A percentile compares a stretch with the other conserved stretches of the same genome.
phyloP scores from a whole-genome alignment of 768 basidiomycete species.

The Rhizopogon roseolus region DNA sequence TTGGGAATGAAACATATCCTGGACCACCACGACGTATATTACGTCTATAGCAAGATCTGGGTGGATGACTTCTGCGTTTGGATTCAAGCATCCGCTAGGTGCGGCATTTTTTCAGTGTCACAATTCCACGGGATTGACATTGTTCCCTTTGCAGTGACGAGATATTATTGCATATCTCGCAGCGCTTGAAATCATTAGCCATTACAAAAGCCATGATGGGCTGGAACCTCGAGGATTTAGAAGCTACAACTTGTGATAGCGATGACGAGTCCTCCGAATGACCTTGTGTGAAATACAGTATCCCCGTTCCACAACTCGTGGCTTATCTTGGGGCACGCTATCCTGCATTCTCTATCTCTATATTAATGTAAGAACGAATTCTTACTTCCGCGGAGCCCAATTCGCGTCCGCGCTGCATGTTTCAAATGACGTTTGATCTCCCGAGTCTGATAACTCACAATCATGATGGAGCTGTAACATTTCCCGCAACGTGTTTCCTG shows the following conservation, averaged over 20 bases:
- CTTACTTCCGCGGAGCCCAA: too few relatives aligned
- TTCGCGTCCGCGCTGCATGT: too few relatives aligned
- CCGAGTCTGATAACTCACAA: too few relatives aligned
- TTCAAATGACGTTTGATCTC: too few relatives aligned
- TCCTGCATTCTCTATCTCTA: too few relatives aligned
- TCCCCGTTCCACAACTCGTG: neutral
- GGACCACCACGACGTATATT: constrained; percentile 82
- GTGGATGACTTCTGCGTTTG: constrained; percentile 82
- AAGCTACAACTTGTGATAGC: constrained; percentile 62
- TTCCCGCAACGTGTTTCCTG: too few relatives aligned
- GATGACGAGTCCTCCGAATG: constrained; percentile 56
- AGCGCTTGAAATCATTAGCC: constrained; percentile 30
- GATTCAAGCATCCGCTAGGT: constrained; percentile 71
- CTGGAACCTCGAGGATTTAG: constrained; percentile 69
- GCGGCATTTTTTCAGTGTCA: constrained; percentile 14
- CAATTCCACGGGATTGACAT: neutral
- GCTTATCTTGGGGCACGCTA: too few relatives aligned
- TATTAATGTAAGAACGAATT: too few relatives aligned
- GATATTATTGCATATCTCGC: constrained; percentile 41
- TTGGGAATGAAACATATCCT: constrained; percentile 70
- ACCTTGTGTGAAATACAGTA: constrained; percentile 18
- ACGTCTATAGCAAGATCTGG: constrained; percentile 87
- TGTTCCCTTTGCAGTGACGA: constrained; percentile 46
- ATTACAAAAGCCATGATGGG: constrained; percentile 56
- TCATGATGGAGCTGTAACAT: too few relatives aligned